phyloP scores from a whole-genome alignment of 1,284 basidiomycete genomes.

The Rhodotorula sp. region DNA sequence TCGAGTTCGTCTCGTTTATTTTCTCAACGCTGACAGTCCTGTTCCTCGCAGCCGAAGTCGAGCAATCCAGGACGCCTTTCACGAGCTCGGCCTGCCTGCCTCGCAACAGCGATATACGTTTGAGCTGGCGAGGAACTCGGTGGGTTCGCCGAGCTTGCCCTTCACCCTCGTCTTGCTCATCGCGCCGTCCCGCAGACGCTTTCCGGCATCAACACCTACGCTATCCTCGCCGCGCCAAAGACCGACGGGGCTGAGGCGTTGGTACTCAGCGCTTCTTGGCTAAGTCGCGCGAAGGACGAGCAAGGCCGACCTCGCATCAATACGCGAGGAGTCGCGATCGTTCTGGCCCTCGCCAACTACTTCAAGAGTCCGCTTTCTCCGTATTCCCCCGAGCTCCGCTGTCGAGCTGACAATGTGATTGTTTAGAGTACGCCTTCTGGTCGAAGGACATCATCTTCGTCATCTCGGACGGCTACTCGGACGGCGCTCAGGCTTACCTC shows the following conservation, averaged over 20 bases:
- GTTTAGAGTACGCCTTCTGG: slow-evolving; percentile 78
- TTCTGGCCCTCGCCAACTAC: slow-evolving; percentile 78
- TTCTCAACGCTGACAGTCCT: not conserved
- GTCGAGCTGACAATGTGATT: fast-evolving
- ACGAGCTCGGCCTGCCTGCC: slow-evolving; percentile 65
- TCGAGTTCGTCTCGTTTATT: slow-evolving; percentile 25
- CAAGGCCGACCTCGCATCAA: slow-evolving; percentile 61
- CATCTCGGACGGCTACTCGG: slow-evolving; percentile 79
- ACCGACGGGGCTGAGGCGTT: slow-evolving; percentile 87
- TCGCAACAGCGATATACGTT: slow-evolving; percentile 68
- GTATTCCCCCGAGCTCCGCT: not conserved
- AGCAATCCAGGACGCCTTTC: slow-evolving; percentile 61
- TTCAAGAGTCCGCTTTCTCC: slow-evolving; percentile 63
- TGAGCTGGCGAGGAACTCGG: slow-evolving; percentile 29
- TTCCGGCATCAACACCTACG: slow-evolving; percentile 75
- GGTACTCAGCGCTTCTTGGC: slow-evolving; percentile 83
- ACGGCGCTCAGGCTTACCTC: slow-evolving; percentile 91
- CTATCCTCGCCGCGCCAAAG: slow-evolving; percentile 74
- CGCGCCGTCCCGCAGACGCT: slow-evolving; percentile 48
- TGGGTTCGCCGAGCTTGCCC: slow-evolving; percentile 40
- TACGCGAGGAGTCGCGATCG: slow-evolving; percentile 76
- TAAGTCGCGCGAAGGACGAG: slow-evolving; percentile 55
- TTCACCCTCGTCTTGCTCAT: slow-evolving; percentile 50
- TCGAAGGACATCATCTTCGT: slow-evolving; percentile 91
- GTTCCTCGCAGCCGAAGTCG: slow-evolving; percentile 58